Percentiles rank a stretch among this genome's conserved stretches.
phyloP scores from a whole-genome alignment of 768 basidiomycete species.

The Podaxis mareebaensis region DNA sequence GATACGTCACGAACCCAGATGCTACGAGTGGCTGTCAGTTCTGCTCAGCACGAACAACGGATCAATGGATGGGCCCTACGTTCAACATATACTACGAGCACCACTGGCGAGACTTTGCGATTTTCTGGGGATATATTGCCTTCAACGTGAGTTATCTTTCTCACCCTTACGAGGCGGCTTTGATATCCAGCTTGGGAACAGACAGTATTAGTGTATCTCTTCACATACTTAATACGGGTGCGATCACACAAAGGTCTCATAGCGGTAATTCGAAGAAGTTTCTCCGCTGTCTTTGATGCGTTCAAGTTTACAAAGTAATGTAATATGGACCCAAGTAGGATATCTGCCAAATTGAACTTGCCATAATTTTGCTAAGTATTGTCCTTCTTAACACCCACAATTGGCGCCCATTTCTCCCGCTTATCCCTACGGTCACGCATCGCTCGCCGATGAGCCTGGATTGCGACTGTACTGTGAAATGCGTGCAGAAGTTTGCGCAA shows the following conservation, averaged over 20 bases:
- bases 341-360: too few species aligned
- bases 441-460: neutral
- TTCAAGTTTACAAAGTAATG: slow-evolving; percentile 11
- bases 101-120: slow-evolving; percentile 53
- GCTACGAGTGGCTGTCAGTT: slow-evolving; percentile 54
- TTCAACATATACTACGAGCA: slow-evolving; percentile 64
- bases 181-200: slow-evolving; percentile 22
- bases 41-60: slow-evolving; percentile 53
- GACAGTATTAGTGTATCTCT: slow-evolving; percentile 44
- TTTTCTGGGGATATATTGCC: slow-evolving; percentile 48
- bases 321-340: neutral
- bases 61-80: slow-evolving; percentile 49
- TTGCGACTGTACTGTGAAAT: neutral
- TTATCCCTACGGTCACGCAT: neutral
- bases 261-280: slow-evolving; percentile 14
- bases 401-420: neutral
- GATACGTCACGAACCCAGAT: slow-evolving; percentile 57
- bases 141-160: slow-evolving; percentile 41
- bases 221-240: slow-evolving; percentile 62
- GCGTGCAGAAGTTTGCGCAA: neutral
- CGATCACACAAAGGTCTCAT: slow-evolving; percentile 24
- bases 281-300: slow-evolving; percentile 9
- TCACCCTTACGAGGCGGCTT: neutral
- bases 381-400: neutral
- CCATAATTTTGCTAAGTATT: neutral